Evolutionary conservation across 2,329 filamentous ascomycete species (phyloP), one percentile per base, ranked within the genome.

Genomic region (Aspergillus chevalieri): DNA sequence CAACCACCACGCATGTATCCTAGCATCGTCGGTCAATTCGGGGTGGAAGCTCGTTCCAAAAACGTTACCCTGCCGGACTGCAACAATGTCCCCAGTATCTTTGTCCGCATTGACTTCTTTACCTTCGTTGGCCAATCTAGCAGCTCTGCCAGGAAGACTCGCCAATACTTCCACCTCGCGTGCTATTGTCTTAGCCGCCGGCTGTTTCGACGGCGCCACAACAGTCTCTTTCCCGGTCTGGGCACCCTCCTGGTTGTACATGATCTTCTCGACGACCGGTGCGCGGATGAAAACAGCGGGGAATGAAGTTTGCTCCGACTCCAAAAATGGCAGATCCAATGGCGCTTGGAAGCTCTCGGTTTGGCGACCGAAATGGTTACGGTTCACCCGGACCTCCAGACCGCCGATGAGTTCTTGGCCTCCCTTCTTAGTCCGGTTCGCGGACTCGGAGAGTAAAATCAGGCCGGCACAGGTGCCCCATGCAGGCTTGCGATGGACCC

Each of bases 401-500:
- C 93, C 93, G 12, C 93, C 93, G 54, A 98, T 89, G 47, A 97
- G 79, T 52, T 95, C 89, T 69, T 97, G 93, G 0, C 92, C 92
- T 41, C 89, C 90, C 62, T 87, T 84, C 67, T 96, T 97, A 34
- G 88, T 90, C 54, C 85, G 82, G 67, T 92, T 95, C 45, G 90
- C 92, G 51, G 86, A 84, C 63, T 95, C 87, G 2, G 90, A 86
- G 45, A 98, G 83, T 44, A 97, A 75, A 59, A 98, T 96, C 50
- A 97, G 79, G 8, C 93, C 93, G 10, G 93, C 93, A 68, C 93
- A 98, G 17, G 93, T 97, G 49, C 93, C 93, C 92, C 92, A 98
- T 21, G 87, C 88, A 9, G 91, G 91, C 59, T 87, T 90, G 57
- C 86, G 82, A 47, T 82, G 74, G 38, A 87, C 75, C 63, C 88